Evolutionary conservation across 2,329 filamentous ascomycete species (phyloP).

Genomic region (Capronia epimyces): DNA sequence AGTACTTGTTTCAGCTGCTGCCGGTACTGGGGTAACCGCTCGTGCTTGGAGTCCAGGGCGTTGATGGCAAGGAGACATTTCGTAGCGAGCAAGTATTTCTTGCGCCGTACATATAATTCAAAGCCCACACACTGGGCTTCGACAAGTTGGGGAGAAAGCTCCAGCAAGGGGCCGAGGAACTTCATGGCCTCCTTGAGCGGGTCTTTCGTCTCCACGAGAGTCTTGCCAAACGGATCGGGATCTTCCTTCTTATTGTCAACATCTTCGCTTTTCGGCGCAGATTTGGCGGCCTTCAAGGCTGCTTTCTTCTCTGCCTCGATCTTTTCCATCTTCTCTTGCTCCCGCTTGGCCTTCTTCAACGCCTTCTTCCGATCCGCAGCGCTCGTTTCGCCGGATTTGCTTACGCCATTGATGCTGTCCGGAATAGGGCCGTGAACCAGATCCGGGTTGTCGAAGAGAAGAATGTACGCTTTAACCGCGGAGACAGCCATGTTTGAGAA

Average conservation of each 20-base stretch:
- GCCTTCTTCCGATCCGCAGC: conserved; percentile 75
- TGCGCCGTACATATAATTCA: conserved; percentile 82
- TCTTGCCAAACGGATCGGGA: conserved; percentile 75
- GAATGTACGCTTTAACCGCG: conserved; percentile 73
- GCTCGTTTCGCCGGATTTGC: conserved; percentile 48
- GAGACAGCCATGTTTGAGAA: conserved; percentile 77
- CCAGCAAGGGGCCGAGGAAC: conserved; percentile 73
- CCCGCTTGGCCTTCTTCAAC: conserved; percentile 82
- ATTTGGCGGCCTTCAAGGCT: conserved; percentile 67
- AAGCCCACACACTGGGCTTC: conserved; percentile 81
- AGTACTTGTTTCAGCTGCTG: conserved; percentile 63
- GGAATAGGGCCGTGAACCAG: conserved; percentile 55
- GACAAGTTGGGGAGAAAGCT: conserved; percentile 73
- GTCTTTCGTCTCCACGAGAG: conserved; percentile 72
- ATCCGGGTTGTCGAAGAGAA: conserved; percentile 69
- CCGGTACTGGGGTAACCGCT: conserved; percentile 69
- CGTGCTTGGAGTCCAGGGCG: conserved; percentile 62
- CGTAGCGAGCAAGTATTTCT: conserved; percentile 80
- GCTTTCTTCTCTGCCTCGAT: conserved; percentile 79
- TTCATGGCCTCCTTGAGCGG: conserved; percentile 83
- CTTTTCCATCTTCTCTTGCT: conserved; percentile 66
- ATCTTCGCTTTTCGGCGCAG: conserved; percentile 52
- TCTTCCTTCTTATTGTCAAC: conserved; percentile 77
- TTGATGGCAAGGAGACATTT: conserved; percentile 74
- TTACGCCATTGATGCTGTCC: conserved; percentile 50